Base-by-base conservation (phyloP, 1,284 basidiomycete species). In the Malassezia cuniculi region DNA sequence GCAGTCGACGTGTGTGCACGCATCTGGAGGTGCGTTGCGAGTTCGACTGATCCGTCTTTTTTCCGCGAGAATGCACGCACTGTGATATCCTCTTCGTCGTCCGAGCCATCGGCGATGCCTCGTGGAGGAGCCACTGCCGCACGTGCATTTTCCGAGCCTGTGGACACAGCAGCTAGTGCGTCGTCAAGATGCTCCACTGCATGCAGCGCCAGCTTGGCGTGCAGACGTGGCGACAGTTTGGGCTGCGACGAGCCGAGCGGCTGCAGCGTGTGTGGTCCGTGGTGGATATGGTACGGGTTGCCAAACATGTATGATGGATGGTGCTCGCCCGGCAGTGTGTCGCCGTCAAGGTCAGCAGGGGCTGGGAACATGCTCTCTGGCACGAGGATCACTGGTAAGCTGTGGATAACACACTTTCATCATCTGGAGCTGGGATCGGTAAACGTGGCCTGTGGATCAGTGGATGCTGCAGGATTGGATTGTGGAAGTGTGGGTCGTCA, bases 261-360 rank as follows among this genome's bases (percentile, higher is more conserved):
- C 31, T 43, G 47, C 16, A 48, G 36, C 19, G 47, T 36, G 25
- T 39, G 36, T 14, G 41, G 37, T 9, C 33, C 27, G 21, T 39
- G 41, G 31, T 36, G 36, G 21, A 48, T 32, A 31, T 15, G 28
- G 39, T 34, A 50, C 3, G 48, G 50, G 18, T 57, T 55, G 16
- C 56, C 56, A 19, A 56, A 53, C 0, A 56, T 56, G 34, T 59
- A 61, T 9, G 52, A 55, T 6, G 58, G 45, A 36, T 61, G 58
- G 39, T 56, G 52, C 22, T 61, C 58, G 5, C 48, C 50, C 8
- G 58, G 58, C 20, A 61, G 33, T 39, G 55, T 55, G 27, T 61
- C 58, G 17, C 50, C 47, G 18, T 59, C 54, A 34, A 50, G 43
- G 24, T 60, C 57, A n/a, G 52, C 37, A 4, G 43, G 35, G 9